These are phyloP conservation scores for Rheum nobile DNA, from an alignment of 148 eudicot species.

Conservation along the genomic window DNA sequence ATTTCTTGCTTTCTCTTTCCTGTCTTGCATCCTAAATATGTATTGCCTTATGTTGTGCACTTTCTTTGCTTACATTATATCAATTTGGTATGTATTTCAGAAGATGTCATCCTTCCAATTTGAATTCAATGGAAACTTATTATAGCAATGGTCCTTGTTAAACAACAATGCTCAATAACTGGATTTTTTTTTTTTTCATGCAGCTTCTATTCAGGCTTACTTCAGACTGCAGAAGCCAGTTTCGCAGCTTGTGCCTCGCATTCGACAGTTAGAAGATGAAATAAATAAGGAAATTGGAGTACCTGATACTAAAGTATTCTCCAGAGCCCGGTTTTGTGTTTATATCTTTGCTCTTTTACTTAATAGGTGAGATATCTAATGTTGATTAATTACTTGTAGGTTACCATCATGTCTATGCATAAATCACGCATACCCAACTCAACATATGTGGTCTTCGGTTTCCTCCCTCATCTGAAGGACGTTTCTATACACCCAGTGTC, in stretches of 20 bases:
- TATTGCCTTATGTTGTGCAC: neutral
- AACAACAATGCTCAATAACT: neutral
- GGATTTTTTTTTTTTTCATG: neutral
- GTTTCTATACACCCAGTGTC: slow-evolving; percentile 21
- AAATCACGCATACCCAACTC: slow-evolving; percentile 26
- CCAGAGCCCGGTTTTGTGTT: slow-evolving; percentile 3
- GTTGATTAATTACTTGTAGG: slow-evolving; percentile 18
- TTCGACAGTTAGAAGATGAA: slow-evolving; percentile 43
- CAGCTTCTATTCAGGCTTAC: slow-evolving; percentile 43
- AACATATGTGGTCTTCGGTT: slow-evolving; percentile 42
- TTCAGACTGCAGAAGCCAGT: slow-evolving; percentile 45
- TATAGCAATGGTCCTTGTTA: neutral
- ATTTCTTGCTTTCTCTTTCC: neutral
- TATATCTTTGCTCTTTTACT: neutral
- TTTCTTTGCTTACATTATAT: neutral
- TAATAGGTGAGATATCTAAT: neutral
- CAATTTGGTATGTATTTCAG: neutral
- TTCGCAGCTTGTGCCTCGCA: slow-evolving; percentile 25
- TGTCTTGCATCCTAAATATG: neutral
- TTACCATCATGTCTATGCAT: slow-evolving; percentile 42
- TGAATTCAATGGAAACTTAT: neutral
- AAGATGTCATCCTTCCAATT: neutral
- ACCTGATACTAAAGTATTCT: slow-evolving; percentile 36
- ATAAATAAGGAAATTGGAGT: slow-evolving; percentile 37
- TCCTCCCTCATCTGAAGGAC: slow-evolving; percentile 36